These are phyloP conservation scores for Euphorbia lathyris DNA, from an alignment of 345 rosid genomes.

Conservation along the genomic window DNA sequence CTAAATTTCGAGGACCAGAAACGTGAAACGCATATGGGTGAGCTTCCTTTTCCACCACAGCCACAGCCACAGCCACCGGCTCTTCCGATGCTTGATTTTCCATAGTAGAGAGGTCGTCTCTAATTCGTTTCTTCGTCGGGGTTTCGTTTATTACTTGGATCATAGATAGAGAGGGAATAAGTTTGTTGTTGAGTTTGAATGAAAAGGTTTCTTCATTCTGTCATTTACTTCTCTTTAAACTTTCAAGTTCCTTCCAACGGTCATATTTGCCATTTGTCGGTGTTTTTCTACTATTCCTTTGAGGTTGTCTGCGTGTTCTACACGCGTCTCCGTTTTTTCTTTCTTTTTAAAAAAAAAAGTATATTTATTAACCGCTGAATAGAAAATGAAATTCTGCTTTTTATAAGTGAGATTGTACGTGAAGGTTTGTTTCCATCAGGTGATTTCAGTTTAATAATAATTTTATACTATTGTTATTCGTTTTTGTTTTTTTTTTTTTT, in stretches of 20 bases:
- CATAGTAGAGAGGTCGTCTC: background rate
- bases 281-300: background rate
- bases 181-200: too few species aligned
- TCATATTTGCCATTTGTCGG: background rate
- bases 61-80: background rate
- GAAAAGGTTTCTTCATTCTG: background rate
- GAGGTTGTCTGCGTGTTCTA: background rate
- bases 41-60: conserved; percentile 37
- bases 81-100: background rate
- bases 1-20: conserved; percentile 84
- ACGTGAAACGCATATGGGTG: conserved; percentile 94
- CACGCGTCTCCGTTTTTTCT: background rate
- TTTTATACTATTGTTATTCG: too few species aligned
- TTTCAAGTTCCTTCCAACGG: background rate
- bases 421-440: too few species aligned
- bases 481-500: too few species aligned
- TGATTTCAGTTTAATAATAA: too few species aligned
- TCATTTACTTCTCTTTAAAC: background rate
- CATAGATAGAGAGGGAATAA: too few species aligned
- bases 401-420: too few species aligned
- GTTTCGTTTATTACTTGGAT: too few species aligned
- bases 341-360: too few species aligned
- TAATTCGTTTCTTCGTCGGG: too few species aligned
- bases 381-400: too few species aligned
- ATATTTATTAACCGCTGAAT: background rate